Evolutionary conservation across 192 early-diverging fungal genomes (phyloP).

Genomic region (Chytriomyces hyalinus): DNA sequence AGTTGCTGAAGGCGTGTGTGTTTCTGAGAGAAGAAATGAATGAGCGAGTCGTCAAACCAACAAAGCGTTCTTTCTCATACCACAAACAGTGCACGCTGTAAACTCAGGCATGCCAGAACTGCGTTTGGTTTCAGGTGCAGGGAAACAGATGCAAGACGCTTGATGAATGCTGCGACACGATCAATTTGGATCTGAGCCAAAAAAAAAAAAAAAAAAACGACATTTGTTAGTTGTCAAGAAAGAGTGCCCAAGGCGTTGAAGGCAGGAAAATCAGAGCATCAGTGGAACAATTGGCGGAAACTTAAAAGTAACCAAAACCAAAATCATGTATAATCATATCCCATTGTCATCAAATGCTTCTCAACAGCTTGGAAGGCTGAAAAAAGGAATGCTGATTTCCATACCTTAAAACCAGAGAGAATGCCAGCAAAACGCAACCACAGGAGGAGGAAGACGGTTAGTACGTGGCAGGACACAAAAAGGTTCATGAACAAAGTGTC

Average conservation of each 20-base stretch:
- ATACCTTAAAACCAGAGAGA: too few relatives aligned
- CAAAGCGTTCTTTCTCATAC: conserved; percentile 40
- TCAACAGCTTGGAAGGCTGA: too few relatives aligned
- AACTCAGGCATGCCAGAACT: conserved; percentile 69
- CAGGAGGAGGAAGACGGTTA: too few relatives aligned
- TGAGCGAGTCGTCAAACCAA: conserved; percentile 38
- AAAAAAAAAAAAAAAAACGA: background rate
- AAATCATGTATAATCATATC: background rate
- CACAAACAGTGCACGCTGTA: conserved; percentile 66
- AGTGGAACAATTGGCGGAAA: conserved; percentile 30
- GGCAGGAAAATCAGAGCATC: background rate
- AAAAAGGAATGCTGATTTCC: too few relatives aligned
- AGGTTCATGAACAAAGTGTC: background rate
- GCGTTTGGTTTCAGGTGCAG: conserved; percentile 80
- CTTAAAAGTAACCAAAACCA: conserved; percentile 10
- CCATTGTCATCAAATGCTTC: background rate
- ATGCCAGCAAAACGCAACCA: too few relatives aligned
- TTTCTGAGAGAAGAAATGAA: conserved; percentile 60
- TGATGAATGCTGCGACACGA: conserved; percentile 86
- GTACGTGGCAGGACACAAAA: too few relatives aligned
- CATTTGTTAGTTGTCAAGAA: background rate
- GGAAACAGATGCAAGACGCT: conserved; percentile 75
- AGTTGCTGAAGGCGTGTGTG: conserved; percentile 68
- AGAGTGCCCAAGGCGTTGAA: too few relatives aligned
- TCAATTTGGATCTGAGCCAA: conserved; percentile 70